These are phyloP conservation scores for Phytophthora kernoviae DNA, from an alignment of 352 stramenopile species.

Conservation along the genomic window DNA sequence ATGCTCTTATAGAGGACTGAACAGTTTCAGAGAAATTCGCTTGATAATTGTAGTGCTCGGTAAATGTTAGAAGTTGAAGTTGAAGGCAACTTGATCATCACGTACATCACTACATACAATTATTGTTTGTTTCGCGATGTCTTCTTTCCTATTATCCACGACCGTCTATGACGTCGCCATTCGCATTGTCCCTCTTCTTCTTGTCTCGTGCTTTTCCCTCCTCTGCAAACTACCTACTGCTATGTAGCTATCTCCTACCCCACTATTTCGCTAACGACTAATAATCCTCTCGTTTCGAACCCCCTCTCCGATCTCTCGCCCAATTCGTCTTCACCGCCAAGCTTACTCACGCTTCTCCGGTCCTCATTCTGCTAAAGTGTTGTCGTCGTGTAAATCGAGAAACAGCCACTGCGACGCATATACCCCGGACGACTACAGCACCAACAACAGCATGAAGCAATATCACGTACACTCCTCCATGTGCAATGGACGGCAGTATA, in stretches of 20 bases:
- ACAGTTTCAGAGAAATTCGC: too few relatives aligned
- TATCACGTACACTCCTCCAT: slow-evolving; percentile 11
- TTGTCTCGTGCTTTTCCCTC: slow-evolving; percentile 11
- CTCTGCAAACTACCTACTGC: slow-evolving; percentile 39
- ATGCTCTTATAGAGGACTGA: too few relatives aligned
- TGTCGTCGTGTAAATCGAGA: slow-evolving; percentile 14
- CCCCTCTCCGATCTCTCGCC: slow-evolving; percentile 2
- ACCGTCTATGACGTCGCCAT: slow-evolving; percentile 25
- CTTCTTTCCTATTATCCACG: slow-evolving; percentile 16
- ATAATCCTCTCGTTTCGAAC: slow-evolving; percentile 15
- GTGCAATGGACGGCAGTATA: slow-evolving; percentile 10
- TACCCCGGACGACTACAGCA: slow-evolving; percentile 6
- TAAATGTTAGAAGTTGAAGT: slow-evolving; percentile 21
- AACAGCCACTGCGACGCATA: slow-evolving; percentile 18
- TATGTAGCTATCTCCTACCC: slow-evolving; percentile 33
- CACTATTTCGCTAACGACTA: slow-evolving; percentile 50
- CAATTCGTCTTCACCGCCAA: slow-evolving; percentile 15
- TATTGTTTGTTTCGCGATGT: slow-evolving; percentile 21
- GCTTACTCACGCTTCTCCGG: slow-evolving; percentile 17
- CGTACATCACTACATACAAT: slow-evolving; percentile 1
- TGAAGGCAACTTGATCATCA: slow-evolving; percentile 3
- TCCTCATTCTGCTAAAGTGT: slow-evolving; percentile 24
- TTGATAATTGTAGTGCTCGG: background rate
- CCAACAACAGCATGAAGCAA: slow-evolving; percentile 9
- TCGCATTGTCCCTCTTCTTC: slow-evolving; percentile 7